phyloP scores from a whole-genome alignment of 1,284 basidiomycete species.

The Mycena sp. region DNA sequence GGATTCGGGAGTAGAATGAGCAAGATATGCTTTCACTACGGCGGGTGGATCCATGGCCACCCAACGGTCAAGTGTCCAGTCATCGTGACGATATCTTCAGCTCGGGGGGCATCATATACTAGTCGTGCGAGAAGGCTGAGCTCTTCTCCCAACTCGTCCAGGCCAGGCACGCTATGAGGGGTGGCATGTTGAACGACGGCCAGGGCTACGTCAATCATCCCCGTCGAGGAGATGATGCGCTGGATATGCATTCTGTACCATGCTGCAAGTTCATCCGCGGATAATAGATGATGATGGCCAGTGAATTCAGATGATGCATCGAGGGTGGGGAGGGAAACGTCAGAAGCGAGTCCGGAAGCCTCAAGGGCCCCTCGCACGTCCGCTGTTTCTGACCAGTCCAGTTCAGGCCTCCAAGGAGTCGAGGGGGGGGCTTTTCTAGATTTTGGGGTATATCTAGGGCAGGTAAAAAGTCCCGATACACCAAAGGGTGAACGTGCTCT shows the following conservation, averaged over 20 bases:
- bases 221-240: constrained; percentile 68
- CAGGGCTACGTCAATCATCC: constrained; percentile 83
- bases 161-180: constrained; percentile 77
- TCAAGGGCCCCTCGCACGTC: constrained; percentile 53
- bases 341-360: constrained; percentile 28
- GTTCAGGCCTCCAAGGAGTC: constrained; percentile 56
- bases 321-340: constrained; percentile 12
- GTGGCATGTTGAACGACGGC: constrained; percentile 87
- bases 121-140: constrained; percentile 85
- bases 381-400: constrained; percentile 65
- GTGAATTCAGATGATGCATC: constrained; percentile 1
- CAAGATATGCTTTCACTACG: constrained; percentile 80
- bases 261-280: constrained; percentile 57
- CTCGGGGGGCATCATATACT: constrained; percentile 80
- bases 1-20: constrained; percentile 70
- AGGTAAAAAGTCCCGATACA: constrained; percentile 74
- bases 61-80: constrained; percentile 85
- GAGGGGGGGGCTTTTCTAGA: constrained; percentile 49
- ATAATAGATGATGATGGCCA: constrained; percentile 37
- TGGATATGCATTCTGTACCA: constrained; percentile 84
- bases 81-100: constrained; percentile 50
- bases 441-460: constrained; percentile 57
- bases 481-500: constrained; percentile 71
- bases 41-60: constrained; percentile 67
- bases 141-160: constrained; percentile 91